Conservation (phyloP, 78 protist genomes). For the Cyanophora paradoxa region DNA sequence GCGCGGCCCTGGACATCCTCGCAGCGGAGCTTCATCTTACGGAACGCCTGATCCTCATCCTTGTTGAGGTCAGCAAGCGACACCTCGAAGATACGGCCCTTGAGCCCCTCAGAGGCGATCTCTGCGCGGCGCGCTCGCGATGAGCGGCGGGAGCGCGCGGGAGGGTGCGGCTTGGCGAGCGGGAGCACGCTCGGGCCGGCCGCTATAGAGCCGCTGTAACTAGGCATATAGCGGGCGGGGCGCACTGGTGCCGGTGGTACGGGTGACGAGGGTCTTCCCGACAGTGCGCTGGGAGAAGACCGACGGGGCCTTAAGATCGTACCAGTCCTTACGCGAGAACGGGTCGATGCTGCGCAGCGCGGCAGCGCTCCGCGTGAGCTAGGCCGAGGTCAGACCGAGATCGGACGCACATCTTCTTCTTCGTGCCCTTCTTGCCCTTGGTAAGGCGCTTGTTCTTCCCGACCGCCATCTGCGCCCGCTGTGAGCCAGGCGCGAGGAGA, state of each 20-base stretch:
- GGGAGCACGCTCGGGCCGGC: neutral
- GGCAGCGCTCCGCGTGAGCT: no score
- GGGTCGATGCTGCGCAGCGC: conserved; percentile 74
- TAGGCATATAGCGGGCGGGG: neutral
- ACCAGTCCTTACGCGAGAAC: conserved; percentile 97
- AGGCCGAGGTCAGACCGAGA: no score
- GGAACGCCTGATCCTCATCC: conserved; percentile 84
- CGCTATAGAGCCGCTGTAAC: neutral
- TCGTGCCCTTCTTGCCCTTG: conserved; percentile 51
- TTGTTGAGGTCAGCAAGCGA: conserved; percentile 89
- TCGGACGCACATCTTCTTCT: conserved; percentile 38
- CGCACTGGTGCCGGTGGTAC: conserved; percentile 80
- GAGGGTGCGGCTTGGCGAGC: no score
- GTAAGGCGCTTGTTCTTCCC: conserved; percentile 68
- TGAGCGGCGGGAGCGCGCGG: no score
- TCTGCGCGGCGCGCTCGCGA: conserved; percentile 36
- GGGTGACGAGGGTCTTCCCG: conserved; percentile 92
- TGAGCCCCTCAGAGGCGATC: conserved; percentile 85
- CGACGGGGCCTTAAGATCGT: conserved; percentile 90
- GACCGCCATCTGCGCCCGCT: no score
- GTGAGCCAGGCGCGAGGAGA: no score
- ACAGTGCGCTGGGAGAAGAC: conserved; percentile 70
- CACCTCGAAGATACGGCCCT: conserved; percentile 94
- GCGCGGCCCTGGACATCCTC: conserved; percentile 92
- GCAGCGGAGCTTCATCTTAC: conserved; percentile 82